Conservation (phyloP, 202 grass and related monocot genomes). For the Dendrocalamus latiflorus region DNA sequence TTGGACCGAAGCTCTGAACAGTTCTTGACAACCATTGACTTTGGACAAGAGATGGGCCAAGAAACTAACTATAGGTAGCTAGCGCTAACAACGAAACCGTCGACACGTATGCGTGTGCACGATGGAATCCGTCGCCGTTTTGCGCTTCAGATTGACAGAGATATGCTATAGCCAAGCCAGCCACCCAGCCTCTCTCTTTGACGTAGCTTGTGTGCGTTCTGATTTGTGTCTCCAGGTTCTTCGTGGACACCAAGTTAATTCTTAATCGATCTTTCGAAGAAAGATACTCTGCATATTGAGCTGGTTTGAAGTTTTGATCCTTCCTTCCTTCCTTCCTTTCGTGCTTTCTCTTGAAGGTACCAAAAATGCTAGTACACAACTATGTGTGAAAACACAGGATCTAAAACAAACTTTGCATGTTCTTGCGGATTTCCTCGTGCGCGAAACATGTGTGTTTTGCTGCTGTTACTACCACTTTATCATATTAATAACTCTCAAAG, state of each 20-base stretch:
- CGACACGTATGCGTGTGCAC: not conserved
- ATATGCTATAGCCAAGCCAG: not conserved
- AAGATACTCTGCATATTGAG: not conserved
- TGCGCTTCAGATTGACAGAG: not conserved
- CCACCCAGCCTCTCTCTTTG: not conserved
- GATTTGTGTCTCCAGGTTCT: conserved; percentile 7
- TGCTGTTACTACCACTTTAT: not conserved
- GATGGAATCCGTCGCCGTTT: not conserved
- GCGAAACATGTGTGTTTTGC: not conserved
- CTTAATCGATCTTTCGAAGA: not conserved
- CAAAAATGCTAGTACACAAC: not conserved
- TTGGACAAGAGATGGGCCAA: not conserved
- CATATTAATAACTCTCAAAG: not conserved
- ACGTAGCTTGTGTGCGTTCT: conserved; percentile 18
- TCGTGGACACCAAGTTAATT: not conserved
- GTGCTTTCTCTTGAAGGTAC: not conserved
- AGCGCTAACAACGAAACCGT: not conserved
- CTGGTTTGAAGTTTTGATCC: not conserved
- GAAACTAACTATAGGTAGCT: not conserved
- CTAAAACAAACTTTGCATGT: not conserved
- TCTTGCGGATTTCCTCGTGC: not conserved
- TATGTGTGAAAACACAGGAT: not conserved
- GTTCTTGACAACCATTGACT: conserved; percentile 30
- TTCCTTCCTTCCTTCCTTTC: not conserved
- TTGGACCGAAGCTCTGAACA: conserved; percentile 19